Base-by-base conservation (phyloP, 2,329 filamentous ascomycete species). In the Neofusicoccum kwambonambiense region DNA sequence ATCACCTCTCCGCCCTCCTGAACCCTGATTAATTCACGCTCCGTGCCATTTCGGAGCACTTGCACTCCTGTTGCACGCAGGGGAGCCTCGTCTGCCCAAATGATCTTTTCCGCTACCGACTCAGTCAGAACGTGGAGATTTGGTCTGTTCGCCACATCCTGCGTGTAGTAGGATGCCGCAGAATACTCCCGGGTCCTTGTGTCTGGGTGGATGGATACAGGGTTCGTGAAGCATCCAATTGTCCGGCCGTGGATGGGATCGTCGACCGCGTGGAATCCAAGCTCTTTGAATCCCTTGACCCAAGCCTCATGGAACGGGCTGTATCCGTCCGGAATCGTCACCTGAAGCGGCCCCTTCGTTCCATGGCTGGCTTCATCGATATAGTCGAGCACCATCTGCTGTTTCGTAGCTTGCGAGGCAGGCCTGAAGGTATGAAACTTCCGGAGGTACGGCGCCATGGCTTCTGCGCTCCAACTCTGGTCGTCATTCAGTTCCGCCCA, bases 401-500 rank as follows among this genome's bases (percentile, higher is more conserved):
- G 44, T 8, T 27, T 7, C n/a, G 61, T 66, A 8, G 61, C 47
- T 3, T 69, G 17, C n/a, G 66, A 65, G 4, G 69, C 67, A 0
- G 50, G 66, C 5, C 34, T 65, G 5, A 73, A 62, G 2, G 68
- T 70, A 47, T 73, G 68, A 13, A 67, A 69, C 61, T 73, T 75
- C 27, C 69, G 58, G 13, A 72, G 67, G 57, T 75, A 76, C 1
- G 67, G 68, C 1, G 61, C 49, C 5, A 75, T 34, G 1, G 77
- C 77, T 49, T 84, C 75, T 83, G 84, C 89, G 0, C 79, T 77
- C 87, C 87, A 89, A 1, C 85, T 86, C 1, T 68, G 64, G 68
- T 88, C 88, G 0, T 86, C 86, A 1, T 39, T 39, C 8, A 89
- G 50, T 27, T 81, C 82, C n/a, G 57, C 57, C 86, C 86, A 89